Base-by-base conservation (phyloP, 1,139 yeast genomes). In the Entelexis sorbosivorans region DNA sequence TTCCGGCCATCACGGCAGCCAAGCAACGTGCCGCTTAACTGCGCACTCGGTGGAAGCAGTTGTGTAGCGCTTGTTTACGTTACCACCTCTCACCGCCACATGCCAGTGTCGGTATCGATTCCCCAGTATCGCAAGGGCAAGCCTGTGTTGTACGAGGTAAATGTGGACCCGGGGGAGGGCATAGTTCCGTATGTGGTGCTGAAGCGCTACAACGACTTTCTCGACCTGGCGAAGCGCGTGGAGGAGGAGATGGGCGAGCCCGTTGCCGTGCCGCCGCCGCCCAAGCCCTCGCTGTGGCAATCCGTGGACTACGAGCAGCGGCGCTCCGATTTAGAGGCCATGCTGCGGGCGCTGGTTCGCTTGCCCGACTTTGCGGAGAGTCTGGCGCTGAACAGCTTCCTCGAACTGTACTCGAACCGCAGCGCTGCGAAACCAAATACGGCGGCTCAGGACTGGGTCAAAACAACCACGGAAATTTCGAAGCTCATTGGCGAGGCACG, bases 171-270 rank as follows among this genome's bases (percentile, higher is more conserved):
- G 8, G 60, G 63, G 36, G 61, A 52, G 33, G 59, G 58, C 17
- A n/a, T 38, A 9, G 55, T 53, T 13, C 59, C 65, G 2, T 68
- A 66, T 54, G 61, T 61, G 19, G 56, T 75, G 19, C 59, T 64
- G 50, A 73, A 71, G 58, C 65, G 82, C 51, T 77, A 69, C 61
- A 69, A 76, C 39, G 85, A 80, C 55, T 80, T 80, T 63, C 66
- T 69, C 19, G 63, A 63, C n/a, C 66, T 80, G 24, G 73, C 71
- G 44, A 62, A 62, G 14, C 69, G 67, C n/a, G 59, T 79, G 47
- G 77, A 75, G 59, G 61, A 66, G 9, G 73, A 75, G 48, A 64
- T 73, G 53, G 69, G 73, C 29, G 69, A 66, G 29, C 66, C 66
- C 8, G 56, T 78, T 6, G 82, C 82, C 0, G 73, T 74, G 49